Evolutionary conservation across 1,284 basidiomycete genomes (phyloP), one percentile per base, ranked within the genome.

Genomic region (Tilletia caries): DNA sequence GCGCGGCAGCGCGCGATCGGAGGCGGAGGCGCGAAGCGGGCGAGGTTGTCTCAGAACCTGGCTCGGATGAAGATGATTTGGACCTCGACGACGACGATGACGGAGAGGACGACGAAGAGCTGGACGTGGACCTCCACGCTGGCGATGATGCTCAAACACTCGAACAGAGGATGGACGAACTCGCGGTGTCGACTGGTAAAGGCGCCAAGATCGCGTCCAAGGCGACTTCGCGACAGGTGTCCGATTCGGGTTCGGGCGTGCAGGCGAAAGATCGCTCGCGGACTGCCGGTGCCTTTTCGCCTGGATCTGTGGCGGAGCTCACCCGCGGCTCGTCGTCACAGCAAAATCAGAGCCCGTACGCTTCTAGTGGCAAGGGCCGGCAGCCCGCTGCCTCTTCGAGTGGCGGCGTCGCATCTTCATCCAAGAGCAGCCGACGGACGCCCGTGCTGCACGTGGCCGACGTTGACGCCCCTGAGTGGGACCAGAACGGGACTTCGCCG

Each of bases 21-120:
- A 33, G 58, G 32, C 58, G 58, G 18, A 25, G 58, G 32, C 58
- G 58, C 29, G 58, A 62, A 4, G 58, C 58, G 4, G 58, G 58
- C 18, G 58, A 62, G 23, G 15, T 18, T n/a, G 58, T 62, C 32
- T 62, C 58, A 4, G 58, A 62, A 6, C 29, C 58, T 37, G 58
- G 58, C 20, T 33, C 58, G 18, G 58, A 62, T 23, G 58, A 62
- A 13, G 58, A 62, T 15, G 58, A 62, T 33, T 13, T 62, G 12
- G 58, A 62, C n/a, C 58, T 62, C 33, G 58, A 62, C 33, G 58
- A 62, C 29, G 58, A 62, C 13, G 58, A 62, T 29, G 58, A 62
- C 13, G 58, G 32, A 20, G 25, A 13, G n/a, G 58, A 62, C 12
- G 58, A 62, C 8, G 58, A 62, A 13, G 58, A 62, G 13, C 15